A percentile compares a stretch with the other conserved stretches of the same genome.
Evolutionary conservation across 1,284 basidiomycete species (phyloP).

Genomic region (Ceratobasidium sp.): DNA sequence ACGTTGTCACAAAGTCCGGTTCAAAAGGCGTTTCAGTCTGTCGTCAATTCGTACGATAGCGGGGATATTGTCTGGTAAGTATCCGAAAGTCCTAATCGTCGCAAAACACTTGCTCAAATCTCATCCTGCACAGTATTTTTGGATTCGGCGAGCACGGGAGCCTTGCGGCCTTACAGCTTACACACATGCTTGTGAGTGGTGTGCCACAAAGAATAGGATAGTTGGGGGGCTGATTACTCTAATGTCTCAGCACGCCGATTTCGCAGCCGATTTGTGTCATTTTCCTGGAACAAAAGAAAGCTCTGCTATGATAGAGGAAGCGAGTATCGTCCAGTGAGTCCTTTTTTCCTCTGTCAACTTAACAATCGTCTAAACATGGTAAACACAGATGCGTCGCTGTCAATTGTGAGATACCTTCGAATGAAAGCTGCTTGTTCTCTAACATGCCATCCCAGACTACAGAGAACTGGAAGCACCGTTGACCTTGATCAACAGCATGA

Average conservation of each 20-base stretch:
- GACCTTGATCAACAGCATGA: neutral
- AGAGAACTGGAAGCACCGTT: neutral
- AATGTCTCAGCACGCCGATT: neutral
- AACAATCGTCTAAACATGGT: neutral
- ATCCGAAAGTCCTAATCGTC: neutral
- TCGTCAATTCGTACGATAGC: neutral
- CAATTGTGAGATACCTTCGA: neutral
- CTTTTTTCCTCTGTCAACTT: neutral
- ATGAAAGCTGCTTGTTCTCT: neutral
- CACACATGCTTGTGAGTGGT: constrained; percentile 5
- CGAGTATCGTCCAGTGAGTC: constrained; percentile 9
- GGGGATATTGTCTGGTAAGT: constrained; percentile 11
- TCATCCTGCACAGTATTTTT: neutral
- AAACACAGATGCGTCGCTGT: constrained; percentile 13
- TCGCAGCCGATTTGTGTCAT: constrained; percentile 9
- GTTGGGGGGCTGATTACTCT: neutral
- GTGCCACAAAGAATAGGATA: neutral
- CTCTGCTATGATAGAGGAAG: neutral
- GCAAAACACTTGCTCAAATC: neutral
- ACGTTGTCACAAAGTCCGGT: neutral
- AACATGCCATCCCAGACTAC: neutral
- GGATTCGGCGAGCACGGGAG: neutral
- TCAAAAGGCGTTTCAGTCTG: constrained; percentile 1
- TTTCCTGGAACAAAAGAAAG: neutral
- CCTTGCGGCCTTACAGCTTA: neutral